These are phyloP conservation scores for Tolypocladium nubicola DNA, from an alignment of 2,329 filamentous ascomycete species.

Conservation along the genomic window DNA sequence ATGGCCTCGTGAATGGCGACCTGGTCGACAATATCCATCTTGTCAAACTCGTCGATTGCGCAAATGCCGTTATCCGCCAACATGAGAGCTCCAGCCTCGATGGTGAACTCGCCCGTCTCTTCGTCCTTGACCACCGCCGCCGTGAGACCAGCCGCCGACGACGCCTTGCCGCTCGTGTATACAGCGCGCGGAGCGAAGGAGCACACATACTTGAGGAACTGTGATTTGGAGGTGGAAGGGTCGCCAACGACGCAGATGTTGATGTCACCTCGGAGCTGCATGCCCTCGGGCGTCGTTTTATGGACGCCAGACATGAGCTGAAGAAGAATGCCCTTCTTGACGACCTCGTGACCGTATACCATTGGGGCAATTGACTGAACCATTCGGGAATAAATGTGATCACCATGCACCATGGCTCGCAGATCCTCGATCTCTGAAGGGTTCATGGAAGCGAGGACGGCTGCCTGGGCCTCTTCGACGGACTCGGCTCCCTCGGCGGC, in stretches of 20 bases:
- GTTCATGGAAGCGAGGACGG: slow-evolving; percentile 78
- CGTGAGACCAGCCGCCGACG: slow-evolving; percentile 92
- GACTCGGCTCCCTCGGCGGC: slow-evolving; percentile 56
- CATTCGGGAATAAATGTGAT: slow-evolving; percentile 86
- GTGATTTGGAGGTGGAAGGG: slow-evolving; percentile 92
- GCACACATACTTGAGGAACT: slow-evolving; percentile 97
- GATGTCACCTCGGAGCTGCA: slow-evolving; percentile 93
- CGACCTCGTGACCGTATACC: slow-evolving; percentile 93
- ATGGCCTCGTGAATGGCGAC: slow-evolving; percentile 99
- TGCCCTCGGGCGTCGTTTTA: slow-evolving; percentile 86
- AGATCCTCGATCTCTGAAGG: slow-evolving; percentile 83
- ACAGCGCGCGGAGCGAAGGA: slow-evolving; percentile 93
- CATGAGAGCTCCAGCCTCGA: slow-evolving; percentile 97
- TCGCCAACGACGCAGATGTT: slow-evolving; percentile 98
- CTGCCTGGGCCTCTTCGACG: slow-evolving; percentile 79
- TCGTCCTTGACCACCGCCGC: slow-evolving; percentile 96
- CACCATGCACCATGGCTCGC: slow-evolving; percentile 84
- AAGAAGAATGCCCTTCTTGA: slow-evolving; percentile 91
- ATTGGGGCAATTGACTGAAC: slow-evolving; percentile 93
- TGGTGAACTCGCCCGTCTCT: slow-evolving; percentile 97
- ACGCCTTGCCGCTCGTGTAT: slow-evolving; percentile 96
- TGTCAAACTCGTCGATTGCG: slow-evolving; percentile 98
- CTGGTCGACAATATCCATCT: slow-evolving; percentile 96
- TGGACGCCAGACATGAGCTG: slow-evolving; percentile 94
- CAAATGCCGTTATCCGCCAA: slow-evolving; percentile 94